These are phyloP conservation scores for Onygena corvina DNA, from an alignment of 2,329 filamentous ascomycete genomes.

Conservation along the genomic window DNA sequence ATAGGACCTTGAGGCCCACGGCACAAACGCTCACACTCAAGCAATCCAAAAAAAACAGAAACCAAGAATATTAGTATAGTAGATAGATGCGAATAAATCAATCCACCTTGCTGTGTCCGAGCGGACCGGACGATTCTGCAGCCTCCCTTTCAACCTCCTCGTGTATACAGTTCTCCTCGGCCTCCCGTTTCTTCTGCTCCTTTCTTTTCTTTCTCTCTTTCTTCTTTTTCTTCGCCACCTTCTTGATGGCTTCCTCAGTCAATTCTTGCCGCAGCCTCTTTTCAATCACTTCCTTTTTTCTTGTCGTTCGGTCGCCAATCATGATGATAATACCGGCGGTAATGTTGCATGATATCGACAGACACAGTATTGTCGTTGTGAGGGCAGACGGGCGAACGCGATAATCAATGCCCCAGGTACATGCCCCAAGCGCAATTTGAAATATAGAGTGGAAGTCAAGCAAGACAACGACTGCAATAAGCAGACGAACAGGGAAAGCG, in stretches of 20 bases:
- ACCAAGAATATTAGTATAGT: too few species aligned
- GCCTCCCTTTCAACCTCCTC: neutral
- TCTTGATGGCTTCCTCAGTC: slow-evolving; percentile 52
- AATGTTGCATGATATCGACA: slow-evolving; percentile 66
- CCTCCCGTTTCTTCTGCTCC: slow-evolving; percentile 24
- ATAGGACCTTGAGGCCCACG: too few species aligned
- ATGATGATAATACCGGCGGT: slow-evolving; percentile 63
- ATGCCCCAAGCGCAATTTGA: slow-evolving; percentile 66
- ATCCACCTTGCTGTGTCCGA: too few species aligned
- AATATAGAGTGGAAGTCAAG: slow-evolving; percentile 68
- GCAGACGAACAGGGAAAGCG: slow-evolving; percentile 61
- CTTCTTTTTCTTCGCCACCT: slow-evolving; percentile 40
- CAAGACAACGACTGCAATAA: slow-evolving; percentile 65
- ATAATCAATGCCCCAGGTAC: slow-evolving; percentile 68
- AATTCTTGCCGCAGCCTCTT: slow-evolving; percentile 64
- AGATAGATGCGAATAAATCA: too few species aligned
- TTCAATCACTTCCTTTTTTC: slow-evolving; percentile 77
- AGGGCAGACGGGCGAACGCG: slow-evolving; percentile 55
- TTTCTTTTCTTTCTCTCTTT: slow-evolving; percentile 35
- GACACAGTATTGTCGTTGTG: slow-evolving; percentile 70
- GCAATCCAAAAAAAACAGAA: neutral
- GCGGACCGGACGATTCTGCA: too few species aligned
- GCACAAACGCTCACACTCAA: neutral
- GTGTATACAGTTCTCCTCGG: slow-evolving; percentile 8
- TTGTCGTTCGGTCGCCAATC: slow-evolving; percentile 60